These are phyloP conservation scores for Lactarius sp. DNA, from an alignment of 768 basidiomycete genomes.

Conservation along the genomic window DNA sequence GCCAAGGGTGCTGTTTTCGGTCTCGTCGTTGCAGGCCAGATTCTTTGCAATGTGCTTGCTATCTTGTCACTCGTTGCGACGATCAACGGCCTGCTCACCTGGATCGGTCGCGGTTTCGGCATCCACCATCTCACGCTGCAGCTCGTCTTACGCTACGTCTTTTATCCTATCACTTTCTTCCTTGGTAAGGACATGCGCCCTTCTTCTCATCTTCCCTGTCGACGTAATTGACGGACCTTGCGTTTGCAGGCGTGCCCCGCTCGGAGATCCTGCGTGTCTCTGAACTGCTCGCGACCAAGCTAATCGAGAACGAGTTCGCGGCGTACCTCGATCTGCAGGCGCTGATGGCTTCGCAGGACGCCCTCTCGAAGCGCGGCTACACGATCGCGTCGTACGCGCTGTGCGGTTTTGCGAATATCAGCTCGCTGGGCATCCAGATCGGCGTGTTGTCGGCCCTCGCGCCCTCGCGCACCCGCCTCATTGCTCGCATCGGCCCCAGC, in stretches of 20 bases:
- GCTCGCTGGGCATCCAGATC: constrained; percentile 82
- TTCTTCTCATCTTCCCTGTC: constrained; percentile 1
- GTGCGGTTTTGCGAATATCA: constrained; percentile 87
- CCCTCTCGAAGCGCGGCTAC: constrained; percentile 68
- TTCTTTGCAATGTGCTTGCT: constrained; percentile 83
- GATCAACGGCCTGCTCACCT: constrained; percentile 82
- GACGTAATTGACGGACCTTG: background rate
- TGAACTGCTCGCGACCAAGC: constrained; percentile 78
- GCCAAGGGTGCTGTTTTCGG: constrained; percentile 82
- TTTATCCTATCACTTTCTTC: constrained; percentile 85
- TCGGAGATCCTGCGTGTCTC: constrained; percentile 78
- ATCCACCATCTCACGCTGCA: constrained; percentile 79
- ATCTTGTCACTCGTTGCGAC: constrained; percentile 76
- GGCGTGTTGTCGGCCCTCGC: constrained; percentile 69
- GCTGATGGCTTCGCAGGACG: constrained; percentile 40
- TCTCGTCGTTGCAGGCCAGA: constrained; percentile 81
- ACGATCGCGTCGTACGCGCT: constrained; percentile 84
- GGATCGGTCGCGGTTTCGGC: constrained; percentile 84
- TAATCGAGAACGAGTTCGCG: constrained; percentile 83
- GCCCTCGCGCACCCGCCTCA: constrained; percentile 62
- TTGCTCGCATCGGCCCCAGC: constrained; percentile 62
- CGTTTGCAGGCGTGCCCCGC: constrained; percentile 60
- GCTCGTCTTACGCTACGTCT: constrained; percentile 79
- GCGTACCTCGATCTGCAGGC: constrained; percentile 59
- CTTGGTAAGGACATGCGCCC: constrained; percentile 33